Evolutionary conservation across 495 filamentous ascomycete species (phyloP), one percentile per base, ranked within the genome.

Genomic region (Penicillium chermesinum): DNA sequence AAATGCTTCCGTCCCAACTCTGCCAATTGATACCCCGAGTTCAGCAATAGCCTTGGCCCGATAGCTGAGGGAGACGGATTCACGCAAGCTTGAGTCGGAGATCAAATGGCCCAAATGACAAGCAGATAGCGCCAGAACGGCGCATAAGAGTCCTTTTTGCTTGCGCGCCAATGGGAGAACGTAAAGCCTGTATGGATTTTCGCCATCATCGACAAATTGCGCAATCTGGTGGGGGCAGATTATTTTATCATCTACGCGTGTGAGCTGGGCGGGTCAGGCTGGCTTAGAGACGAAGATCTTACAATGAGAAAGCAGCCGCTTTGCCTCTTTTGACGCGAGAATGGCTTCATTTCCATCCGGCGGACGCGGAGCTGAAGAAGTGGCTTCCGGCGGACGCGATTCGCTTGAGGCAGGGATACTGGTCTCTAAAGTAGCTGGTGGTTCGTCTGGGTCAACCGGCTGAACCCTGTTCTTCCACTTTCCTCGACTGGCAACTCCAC

Each of bases 221-320:
- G 67, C 66, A 7, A 71, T 63, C 19, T 71, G 67, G 46, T 69
- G 66, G 3, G 67, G 67, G 36, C 65, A 69, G 19, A 71, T 66
- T 1, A 60, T 34, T 4, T 41, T 49, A 43, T 69, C 67, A 41
- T 71, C 67, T 69, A 34, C 27, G 17, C 7, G 18, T 19, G 3
- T 32, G 44, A 27, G 35, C 18, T 2, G 1, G 1, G 12, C 17
- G 14, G 33, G 8, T 18, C 4, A 22, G 25, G 25, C 7, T n/a
- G 10, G 12, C 6, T 12, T 16, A 2, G 14, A 7, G 30, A 22
- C 17, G 1, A 12, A 13, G 7, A 12, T 34, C 55, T 43, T 54
- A 66, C 64, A 70, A 40, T 67, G 63, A 1, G 50, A 27, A 2
- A 69, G 39, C 22, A 69, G 54, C 0, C 17, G 38, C 17, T 45